Evolutionary conservation across 2,329 filamentous ascomycete species (phyloP).

Genomic region (Colletotrichum musicola): DNA sequence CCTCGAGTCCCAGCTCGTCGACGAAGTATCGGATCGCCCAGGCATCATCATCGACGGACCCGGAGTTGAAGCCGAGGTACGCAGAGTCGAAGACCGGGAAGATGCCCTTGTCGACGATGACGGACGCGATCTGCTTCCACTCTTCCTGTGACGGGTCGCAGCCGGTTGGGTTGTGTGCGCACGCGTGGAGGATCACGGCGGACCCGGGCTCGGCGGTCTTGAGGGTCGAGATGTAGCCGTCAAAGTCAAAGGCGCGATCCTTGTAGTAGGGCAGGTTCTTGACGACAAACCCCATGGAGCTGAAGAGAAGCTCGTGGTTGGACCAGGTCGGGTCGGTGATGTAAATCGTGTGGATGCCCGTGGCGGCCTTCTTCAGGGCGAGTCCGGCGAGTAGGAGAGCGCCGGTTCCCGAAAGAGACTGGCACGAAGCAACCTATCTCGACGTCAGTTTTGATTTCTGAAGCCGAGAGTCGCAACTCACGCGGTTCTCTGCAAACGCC

Average conservation of each 20-base stretch:
- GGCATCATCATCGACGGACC: slow-evolving; percentile 48
- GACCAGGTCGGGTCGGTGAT: slow-evolving; percentile 57
- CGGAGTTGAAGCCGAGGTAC: slow-evolving; percentile 51
- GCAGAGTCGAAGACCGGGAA: slow-evolving; percentile 51
- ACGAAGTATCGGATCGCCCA: slow-evolving; percentile 51
- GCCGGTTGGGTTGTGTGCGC: slow-evolving; percentile 59
- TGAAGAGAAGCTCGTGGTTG: slow-evolving; percentile 55
- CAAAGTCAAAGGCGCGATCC: slow-evolving; percentile 48
- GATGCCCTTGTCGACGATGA: slow-evolving; percentile 42
- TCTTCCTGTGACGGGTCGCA: slow-evolving; percentile 52
- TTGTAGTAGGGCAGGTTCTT: slow-evolving; percentile 52
- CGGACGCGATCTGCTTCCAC: slow-evolving; percentile 47
- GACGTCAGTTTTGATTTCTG: neutral
- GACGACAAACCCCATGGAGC: slow-evolving; percentile 49
- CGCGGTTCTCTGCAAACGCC: slow-evolving; percentile 45
- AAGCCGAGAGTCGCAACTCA: slow-evolving; percentile 58
- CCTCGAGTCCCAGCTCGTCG: slow-evolving; percentile 57
- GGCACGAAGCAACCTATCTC: slow-evolving; percentile 50
- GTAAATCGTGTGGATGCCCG: slow-evolving; percentile 47
- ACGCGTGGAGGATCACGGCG: slow-evolving; percentile 54
- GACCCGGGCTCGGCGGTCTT: slow-evolving; percentile 43
- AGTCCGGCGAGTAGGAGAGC: slow-evolving; percentile 52
- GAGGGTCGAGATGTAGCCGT: slow-evolving; percentile 45
- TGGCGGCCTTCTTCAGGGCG: slow-evolving; percentile 45
- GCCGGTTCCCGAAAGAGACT: slow-evolving; percentile 57